phyloP scores from a whole-genome alignment of 2,329 filamentous ascomycete species.

The Clonostachys byssicola region DNA sequence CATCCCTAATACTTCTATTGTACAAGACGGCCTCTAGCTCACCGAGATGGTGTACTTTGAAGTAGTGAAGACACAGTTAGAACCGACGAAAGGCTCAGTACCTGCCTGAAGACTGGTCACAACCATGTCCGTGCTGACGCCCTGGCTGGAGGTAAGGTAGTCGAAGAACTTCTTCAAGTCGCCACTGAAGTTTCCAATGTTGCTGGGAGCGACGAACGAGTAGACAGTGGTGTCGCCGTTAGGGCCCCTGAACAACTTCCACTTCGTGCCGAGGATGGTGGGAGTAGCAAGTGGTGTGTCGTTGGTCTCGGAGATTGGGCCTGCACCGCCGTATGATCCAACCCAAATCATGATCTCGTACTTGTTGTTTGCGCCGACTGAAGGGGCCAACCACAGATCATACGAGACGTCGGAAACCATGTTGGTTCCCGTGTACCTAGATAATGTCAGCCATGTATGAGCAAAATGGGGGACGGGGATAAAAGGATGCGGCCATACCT shows the following conservation, averaged over 20 bases:
- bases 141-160: conserved; percentile 45
- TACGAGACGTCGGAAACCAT: conserved; percentile 55
- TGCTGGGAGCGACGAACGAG: conserved; percentile 35
- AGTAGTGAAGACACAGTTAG: no score
- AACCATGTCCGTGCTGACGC: conserved; percentile 42
- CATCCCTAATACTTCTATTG: no score
- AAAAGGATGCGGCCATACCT: conserved; percentile 10
- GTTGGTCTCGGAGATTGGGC: conserved; percentile 32
- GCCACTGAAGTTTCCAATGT: conserved; percentile 29
- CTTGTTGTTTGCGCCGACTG: conserved; percentile 20
- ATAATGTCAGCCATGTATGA: no score
- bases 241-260: conserved; percentile 52
- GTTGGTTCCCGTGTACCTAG: conserved; percentile 15
- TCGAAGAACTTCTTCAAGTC: conserved; percentile 52
- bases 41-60: no score
- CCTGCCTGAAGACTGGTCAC: conserved; percentile 48
- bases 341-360: conserved; percentile 66
- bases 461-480: no score
- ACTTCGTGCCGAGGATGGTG: conserved; percentile 38
- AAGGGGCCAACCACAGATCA: conserved; percentile 53
- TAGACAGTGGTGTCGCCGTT: conserved; percentile 59
- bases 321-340: conserved; percentile 41
- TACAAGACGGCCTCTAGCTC: no score
- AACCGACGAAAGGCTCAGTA: conserved; percentile 45
- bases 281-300: conserved; percentile 39